These are phyloP conservation scores for Corymbia calophylla DNA, from an alignment of 441 rosid genomes.

Conservation along the genomic window DNA sequence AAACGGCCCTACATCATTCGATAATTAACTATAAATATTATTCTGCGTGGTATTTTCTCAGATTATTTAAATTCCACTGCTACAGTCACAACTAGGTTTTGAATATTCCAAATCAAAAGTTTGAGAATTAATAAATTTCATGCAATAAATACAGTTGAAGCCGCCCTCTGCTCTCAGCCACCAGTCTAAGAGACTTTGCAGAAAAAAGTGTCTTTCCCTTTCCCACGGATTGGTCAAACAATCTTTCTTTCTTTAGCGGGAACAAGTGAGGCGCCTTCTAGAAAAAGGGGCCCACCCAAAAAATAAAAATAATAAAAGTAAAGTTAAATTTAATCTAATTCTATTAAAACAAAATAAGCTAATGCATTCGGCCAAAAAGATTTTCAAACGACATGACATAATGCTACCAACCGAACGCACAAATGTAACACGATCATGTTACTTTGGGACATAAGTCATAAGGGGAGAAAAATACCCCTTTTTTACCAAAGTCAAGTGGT, in stretches of 20 bases:
- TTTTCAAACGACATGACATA: background rate
- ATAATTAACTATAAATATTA: background rate
- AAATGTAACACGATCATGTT: background rate
- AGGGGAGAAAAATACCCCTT: background rate
- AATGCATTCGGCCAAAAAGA: background rate
- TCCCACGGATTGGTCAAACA: background rate
- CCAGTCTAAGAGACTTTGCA: background rate
- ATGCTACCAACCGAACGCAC: background rate
- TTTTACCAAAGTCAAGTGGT: background rate
- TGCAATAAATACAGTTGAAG: background rate
- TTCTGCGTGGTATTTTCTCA: background rate
- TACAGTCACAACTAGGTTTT: fast-evolving
- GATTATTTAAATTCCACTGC: background rate
- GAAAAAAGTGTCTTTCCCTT: background rate
- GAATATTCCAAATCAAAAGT: background rate
- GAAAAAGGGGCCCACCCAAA: background rate
- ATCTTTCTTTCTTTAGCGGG: background rate
- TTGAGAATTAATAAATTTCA: background rate
- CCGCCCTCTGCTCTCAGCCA: background rate
- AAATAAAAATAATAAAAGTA: background rate
- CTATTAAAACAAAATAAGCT: background rate
- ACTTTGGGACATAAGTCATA: background rate
- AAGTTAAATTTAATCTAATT: background rate
- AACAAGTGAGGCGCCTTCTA: background rate
- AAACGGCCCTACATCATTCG: background rate